Evolutionary conservation across 179 eudicot species (phyloP).

Genomic region (Amaranthus tricolor): DNA sequence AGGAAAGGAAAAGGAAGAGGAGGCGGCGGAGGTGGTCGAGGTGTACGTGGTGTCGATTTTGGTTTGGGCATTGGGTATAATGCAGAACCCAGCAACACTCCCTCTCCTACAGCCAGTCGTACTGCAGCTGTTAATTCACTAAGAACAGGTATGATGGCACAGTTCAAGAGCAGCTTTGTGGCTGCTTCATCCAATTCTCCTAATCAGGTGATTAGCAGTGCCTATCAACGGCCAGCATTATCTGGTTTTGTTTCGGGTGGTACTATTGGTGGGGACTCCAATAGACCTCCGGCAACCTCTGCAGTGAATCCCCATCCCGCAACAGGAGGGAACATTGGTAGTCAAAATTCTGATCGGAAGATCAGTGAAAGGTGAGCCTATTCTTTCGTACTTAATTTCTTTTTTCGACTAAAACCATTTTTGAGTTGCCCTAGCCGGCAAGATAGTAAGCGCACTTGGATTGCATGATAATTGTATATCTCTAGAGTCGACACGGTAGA

Average conservation of each 20-base stretch:
- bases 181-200: slow-evolving; percentile 69
- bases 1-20: slow-evolving; percentile 91
- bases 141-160: slow-evolving; percentile 77
- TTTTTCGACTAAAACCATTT: neutral
- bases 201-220: slow-evolving; percentile 32
- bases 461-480: neutral
- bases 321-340: slow-evolving; percentile 34
- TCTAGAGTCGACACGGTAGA: neutral
- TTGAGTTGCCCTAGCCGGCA: neutral
- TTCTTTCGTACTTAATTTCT: neutral
- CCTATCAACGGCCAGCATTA: slow-evolving; percentile 48
- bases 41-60: slow-evolving; percentile 94
- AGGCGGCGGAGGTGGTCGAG: slow-evolving; percentile 72
- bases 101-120: slow-evolving; percentile 53
- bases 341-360: slow-evolving; percentile 40
- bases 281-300: slow-evolving; percentile 38
- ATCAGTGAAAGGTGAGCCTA: slow-evolving; percentile 57
- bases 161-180: slow-evolving; percentile 73
- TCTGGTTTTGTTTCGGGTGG: slow-evolving; percentile 92
- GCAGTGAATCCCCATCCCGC: slow-evolving; percentile 34
- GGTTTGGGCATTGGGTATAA: slow-evolving; percentile 92
- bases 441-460: neutral
- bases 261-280: slow-evolving; percentile 69
- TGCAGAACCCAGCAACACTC: slow-evolving; percentile 47
- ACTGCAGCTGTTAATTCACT: slow-evolving; percentile 71